phyloP scores from a whole-genome alignment of 1,284 basidiomycete genomes.

The Puccinia triticina region DNA sequence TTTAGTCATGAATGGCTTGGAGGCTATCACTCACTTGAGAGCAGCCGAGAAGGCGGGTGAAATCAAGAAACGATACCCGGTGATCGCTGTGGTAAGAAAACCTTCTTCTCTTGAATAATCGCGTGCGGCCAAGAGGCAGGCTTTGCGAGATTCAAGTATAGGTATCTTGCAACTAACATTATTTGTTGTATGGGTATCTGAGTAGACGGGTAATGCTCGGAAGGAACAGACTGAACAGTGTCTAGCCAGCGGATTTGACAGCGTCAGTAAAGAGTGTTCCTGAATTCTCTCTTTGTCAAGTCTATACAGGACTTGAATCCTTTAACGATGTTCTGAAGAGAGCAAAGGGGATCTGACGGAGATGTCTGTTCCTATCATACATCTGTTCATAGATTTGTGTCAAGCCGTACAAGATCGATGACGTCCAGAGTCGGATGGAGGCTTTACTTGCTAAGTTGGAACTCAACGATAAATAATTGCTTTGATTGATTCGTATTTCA shows the following conservation, averaged over 20 bases:
- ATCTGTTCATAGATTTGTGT: slow-evolving; percentile 40
- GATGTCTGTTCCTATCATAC: not conserved
- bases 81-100: slow-evolving; percentile 50
- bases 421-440: slow-evolving; percentile 47
- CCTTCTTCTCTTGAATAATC: not conserved
- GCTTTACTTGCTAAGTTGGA: slow-evolving; percentile 36
- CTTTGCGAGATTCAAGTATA: no score
- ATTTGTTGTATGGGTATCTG: not conserved
- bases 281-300: not conserved
- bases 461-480: slow-evolving; percentile 3
- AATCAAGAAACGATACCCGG: slow-evolving; percentile 42
- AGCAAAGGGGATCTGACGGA: not conserved
- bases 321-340: not conserved
- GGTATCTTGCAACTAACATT: not conserved
- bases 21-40: slow-evolving; percentile 48
- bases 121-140: no score
- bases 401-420: slow-evolving; percentile 51
- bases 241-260: slow-evolving; percentile 46
- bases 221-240: slow-evolving; percentile 51
- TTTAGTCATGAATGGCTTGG: slow-evolving; percentile 48
- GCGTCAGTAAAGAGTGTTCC: slow-evolving; percentile 2
- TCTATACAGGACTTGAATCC: not conserved
- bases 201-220: slow-evolving; percentile 43
- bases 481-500: no score
- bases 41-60: slow-evolving; percentile 41